Base-by-base conservation (phyloP, 805 yeast genomes). In the Jamesozyma jinghongensis region DNA sequence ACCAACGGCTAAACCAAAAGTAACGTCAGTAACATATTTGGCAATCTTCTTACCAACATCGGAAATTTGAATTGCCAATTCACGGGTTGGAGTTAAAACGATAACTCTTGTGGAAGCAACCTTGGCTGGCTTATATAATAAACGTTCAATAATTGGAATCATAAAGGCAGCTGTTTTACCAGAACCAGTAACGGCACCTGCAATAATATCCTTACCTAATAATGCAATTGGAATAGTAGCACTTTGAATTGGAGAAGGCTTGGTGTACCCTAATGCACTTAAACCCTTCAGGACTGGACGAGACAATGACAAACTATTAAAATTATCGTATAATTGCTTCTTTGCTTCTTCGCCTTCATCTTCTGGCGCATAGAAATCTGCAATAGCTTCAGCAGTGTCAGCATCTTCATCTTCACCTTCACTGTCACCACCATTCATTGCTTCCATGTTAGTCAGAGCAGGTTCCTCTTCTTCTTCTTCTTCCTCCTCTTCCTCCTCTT, bases 141-240 rank as follows among this genome's bases (percentile, higher is more conserved):
- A 69, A 65, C 99, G 79, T 66, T 92, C 98, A 45, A 92, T 77
- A 34, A 88, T 85, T 12, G 98, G 98, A 41, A 92, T 83, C 81
- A 92, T 80, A 60, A 86, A 92, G 1, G 99, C 99, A 2, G 97
- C 98, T 19, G 99, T 92, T 62, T 92, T 92, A 74, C 99, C 99
- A 17, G 97, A 90, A 68, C 99, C 99, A 4, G 99, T 92, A 19
- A 85, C 95, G 28, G 99, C 99, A 70, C 97, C 97, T 14, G 97
- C 99, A 54, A 92, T 96, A 38, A 92, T 78, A 64, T 92, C 99
- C 58, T 85, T 90, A 54, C 99, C 99, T 47, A 85, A 61, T 32
- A 92, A 69, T 1, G 96, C 95, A 42, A 90, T 79, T 12, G 99
- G 98, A 46, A 92, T 88, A 7, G 94, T 77, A 1, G 96, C 84